These are phyloP conservation scores for Heritiera littoralis DNA, from an alignment of 345 rosid genomes.

Conservation along the genomic window DNA sequence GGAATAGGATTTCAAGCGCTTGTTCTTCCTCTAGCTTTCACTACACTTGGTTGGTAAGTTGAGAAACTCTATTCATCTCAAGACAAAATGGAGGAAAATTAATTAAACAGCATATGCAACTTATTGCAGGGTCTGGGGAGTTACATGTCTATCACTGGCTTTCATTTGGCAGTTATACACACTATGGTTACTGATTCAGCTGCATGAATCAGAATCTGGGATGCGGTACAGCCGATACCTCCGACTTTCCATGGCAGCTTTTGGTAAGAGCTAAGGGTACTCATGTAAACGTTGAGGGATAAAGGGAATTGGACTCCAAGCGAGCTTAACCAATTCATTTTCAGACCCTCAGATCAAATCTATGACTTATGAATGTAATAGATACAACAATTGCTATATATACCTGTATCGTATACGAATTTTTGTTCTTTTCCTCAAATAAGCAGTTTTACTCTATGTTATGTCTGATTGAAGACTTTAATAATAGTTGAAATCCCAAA, in stretches of 20 bases:
- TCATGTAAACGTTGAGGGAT: not conserved
- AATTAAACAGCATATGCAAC: not conserved
- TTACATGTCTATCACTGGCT: slow-evolving; percentile 37
- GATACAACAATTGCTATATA: no score
- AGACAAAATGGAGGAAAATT: not conserved
- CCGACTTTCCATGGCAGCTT: slow-evolving; percentile 52
- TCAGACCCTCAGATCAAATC: not conserved
- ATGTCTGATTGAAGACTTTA: not conserved
- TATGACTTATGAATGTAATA: not conserved
- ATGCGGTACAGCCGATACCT: slow-evolving; percentile 60
- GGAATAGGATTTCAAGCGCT: slow-evolving; percentile 67
- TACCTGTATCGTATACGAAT: no score
- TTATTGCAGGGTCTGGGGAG: slow-evolving; percentile 60
- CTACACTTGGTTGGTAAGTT: slow-evolving; percentile 53
- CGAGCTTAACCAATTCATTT: not conserved
- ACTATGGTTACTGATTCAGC: slow-evolving; percentile 52
- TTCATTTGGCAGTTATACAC: slow-evolving; percentile 68
- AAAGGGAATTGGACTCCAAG: not conserved
- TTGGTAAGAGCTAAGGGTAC: slow-evolving; percentile 39
- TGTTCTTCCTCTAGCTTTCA: slow-evolving; percentile 59
- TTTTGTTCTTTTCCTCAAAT: no score
- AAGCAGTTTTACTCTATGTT: not conserved
- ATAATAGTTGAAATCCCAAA: not conserved
- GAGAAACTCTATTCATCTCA: not conserved
- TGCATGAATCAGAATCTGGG: slow-evolving; percentile 56